Base-by-base conservation (phyloP, 2,329 filamentous ascomycete genomes). In the Exophiala calicioides region DNA sequence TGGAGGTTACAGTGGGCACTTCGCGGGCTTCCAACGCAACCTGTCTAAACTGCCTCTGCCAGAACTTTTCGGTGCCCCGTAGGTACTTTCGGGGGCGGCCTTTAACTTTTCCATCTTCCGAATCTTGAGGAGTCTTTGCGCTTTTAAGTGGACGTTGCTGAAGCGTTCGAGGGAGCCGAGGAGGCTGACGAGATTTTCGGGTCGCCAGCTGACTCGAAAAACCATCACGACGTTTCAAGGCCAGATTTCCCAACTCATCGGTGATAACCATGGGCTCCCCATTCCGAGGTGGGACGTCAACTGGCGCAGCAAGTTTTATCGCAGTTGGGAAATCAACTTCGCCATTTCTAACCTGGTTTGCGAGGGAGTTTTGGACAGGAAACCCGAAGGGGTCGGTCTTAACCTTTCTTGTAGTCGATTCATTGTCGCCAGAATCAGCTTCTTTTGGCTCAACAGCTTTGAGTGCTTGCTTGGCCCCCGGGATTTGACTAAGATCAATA, bases 311-410 rank as follows among this genome's bases (percentile, higher is more conserved):
- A 5, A 47, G 43, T 13, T 53, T 44, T 9, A 72, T 58, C 32
- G 69, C 65, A 30, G 74, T 68, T n/a, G 62, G 57, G 20, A 78
- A 62, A 19, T 67, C 70, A 10, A 67, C 66, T 45, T 70, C 62
- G 5, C 73, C 74, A 29, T 69, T 61, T 18, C 63, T 66, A 21
- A 70, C 52, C 15, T 72, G 56, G 24, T 72, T 66, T 2, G 59
- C 55, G 3, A 62, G 63, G 3, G 56, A 44, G 1, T 59, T 53
- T 21, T 67, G 58, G 20, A 60, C 46, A 1, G 70, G 68, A 46
- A 80, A 73, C 2, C 77, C 77, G 62, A 76, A 70, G 24, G 68
- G 59, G 52, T 80, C 74, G 6, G 13, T 30, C 3, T 37, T 18
- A 20, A 24, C 30, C 4, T 15, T 4, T n/a, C 18, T n/a, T 18